Conservation (phyloP, 176 grass and related monocot species). For the maize (Zea mays) region DNA sequence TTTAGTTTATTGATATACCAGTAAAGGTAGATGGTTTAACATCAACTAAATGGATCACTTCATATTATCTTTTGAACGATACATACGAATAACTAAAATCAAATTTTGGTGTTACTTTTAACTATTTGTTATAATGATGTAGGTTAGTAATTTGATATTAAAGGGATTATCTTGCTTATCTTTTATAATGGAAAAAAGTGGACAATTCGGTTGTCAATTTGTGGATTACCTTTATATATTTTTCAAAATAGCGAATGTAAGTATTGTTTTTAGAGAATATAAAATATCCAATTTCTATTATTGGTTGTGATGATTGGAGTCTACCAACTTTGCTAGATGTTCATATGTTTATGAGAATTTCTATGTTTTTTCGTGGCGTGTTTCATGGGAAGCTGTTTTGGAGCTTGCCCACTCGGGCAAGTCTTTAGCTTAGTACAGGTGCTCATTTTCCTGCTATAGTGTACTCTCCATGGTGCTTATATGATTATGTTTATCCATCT, state of each 20-base stretch:
- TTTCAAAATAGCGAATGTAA: too few relatives aligned
- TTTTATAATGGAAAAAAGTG: too few relatives aligned
- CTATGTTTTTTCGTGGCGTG: background rate
- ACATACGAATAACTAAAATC: background rate
- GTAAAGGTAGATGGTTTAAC: background rate
- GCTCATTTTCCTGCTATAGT: background rate
- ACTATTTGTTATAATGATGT: background rate
- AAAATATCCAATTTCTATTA: background rate
- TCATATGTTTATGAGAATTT: background rate
- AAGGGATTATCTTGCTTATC: too few relatives aligned
- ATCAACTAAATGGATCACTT: too few relatives aligned
- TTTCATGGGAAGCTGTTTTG: background rate
- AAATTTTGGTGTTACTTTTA: background rate
- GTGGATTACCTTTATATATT: too few relatives aligned
- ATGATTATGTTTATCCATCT: background rate
- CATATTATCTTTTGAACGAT: background rate
- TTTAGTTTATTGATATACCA: too few relatives aligned
- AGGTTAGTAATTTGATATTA: background rate
- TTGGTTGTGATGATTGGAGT: background rate
- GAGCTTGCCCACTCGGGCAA: background rate
- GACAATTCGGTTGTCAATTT: too few relatives aligned
- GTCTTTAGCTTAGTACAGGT: background rate
- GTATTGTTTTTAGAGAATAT: too few relatives aligned
- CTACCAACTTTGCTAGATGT: background rate
- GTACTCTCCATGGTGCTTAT: background rate